These are phyloP conservation scores for Pseudogymnoascus sp. DNA, from an alignment of 2,329 filamentous ascomycete species.

Conservation along the genomic window DNA sequence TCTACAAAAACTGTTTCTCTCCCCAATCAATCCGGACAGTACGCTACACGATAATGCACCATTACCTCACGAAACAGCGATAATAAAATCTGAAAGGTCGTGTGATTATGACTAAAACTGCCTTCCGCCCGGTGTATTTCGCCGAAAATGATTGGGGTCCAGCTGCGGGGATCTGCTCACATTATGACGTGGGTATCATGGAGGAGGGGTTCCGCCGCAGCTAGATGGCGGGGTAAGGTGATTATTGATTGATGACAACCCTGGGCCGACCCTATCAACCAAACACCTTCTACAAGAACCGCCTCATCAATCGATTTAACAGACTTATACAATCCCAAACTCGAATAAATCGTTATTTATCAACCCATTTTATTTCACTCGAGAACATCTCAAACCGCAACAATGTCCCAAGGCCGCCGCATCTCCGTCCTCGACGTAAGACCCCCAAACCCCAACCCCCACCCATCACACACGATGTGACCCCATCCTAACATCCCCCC, in stretches of 20 bases:
- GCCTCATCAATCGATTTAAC: not conserved
- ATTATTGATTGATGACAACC: not conserved
- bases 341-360: not conserved
- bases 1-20: not conserved
- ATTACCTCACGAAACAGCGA: not conserved
- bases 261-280: not conserved
- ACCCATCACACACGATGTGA: not conserved
- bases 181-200: not conserved
- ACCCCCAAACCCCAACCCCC: not conserved
- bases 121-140: not conserved
- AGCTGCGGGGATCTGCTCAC: not conserved
- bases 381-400: not conserved
- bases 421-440: constrained; percentile 7
- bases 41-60: too few species aligned
- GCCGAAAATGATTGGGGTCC: not conserved
- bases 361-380: not conserved
- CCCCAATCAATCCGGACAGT: not conserved
- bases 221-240: constrained; percentile 4
- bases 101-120: constrained; percentile 7
- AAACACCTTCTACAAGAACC: not conserved
- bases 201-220: not conserved
- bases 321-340: not conserved
- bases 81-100: not conserved
- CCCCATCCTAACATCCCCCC: not conserved
- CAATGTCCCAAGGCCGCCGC: not conserved